Evolutionary conservation across 768 basidiomycete species (phyloP), one percentile per base, ranked within the genome.

Genomic region (Cubamyces lactineus): DNA sequence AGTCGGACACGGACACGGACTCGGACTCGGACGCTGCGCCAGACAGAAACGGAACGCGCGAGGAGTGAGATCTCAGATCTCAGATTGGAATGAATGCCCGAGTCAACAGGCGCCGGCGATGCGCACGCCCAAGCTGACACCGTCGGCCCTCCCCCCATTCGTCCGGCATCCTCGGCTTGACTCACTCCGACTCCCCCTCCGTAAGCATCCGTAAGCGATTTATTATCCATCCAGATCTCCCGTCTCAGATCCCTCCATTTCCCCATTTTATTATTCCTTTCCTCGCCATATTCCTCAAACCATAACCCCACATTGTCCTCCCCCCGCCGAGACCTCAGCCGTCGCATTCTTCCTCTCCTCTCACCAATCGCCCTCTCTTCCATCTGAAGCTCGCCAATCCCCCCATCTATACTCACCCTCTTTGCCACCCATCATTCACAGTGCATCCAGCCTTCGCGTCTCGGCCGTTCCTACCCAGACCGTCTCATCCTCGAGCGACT

Each of bases 51-150:
- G 55, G 46, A 47, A 50, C 52, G 57, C 39, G 56, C 15, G 39
- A 21, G 48, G n/a, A n/a, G n/a, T n/a, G n/a, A 49, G 64, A 69
- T 66, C 61, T 64, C 34, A 60, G 63, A 67, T 65, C 59, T 55
- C 28, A 62, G 64, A 62, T 62, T 59, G 61, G 57, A 61, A 49
- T 59, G 61, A 34, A 64, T 23, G 46, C 34, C 34, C 34, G 34
- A 34, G 34, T 6, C 5, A 34, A 6, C 34, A 34, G 11, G 34
- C 34, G 34, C 34, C 39, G 63, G 62, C 62, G 46, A 52, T 63
- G 62, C 62, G 51, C 49, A 42, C 45, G 5, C 45, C 1, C 26
- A 3, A n/a, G 16, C 43, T 40, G 51, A 34, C 52, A 47, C 53
- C 60, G 46, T 50, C 51, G 58, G 57, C 42, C 57, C 62, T 58